Percentiles rank a stretch among this genome's conserved stretches.
These are phyloP conservation scores for Fusarium duplospermum DNA, from an alignment of 2,329 filamentous ascomycete genomes.

Conservation along the genomic window DNA sequence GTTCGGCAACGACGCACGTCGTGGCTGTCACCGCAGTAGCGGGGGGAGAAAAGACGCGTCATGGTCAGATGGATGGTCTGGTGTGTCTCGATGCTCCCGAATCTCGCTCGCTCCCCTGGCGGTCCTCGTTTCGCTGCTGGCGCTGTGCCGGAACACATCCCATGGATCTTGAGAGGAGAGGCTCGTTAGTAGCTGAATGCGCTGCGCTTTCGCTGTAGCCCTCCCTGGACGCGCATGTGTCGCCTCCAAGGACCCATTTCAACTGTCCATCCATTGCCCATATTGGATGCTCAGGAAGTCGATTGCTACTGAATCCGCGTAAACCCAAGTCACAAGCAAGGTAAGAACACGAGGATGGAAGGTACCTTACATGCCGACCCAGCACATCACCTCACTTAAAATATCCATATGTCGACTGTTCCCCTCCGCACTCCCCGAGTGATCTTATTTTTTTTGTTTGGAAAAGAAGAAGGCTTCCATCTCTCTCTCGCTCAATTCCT, in stretches of 20 bases:
- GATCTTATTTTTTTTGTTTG: constrained; percentile 13
- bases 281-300: constrained; percentile 19
- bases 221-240: constrained; percentile 33
- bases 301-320: constrained; percentile 23
- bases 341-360: constrained; percentile 27
- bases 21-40: constrained; percentile 38
- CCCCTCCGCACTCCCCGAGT: constrained; percentile 25
- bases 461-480: constrained; percentile 7
- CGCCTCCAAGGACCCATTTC: constrained; percentile 18
- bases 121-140: neutral
- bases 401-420: constrained; percentile 16
- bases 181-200: neutral
- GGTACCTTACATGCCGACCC: constrained; percentile 10
- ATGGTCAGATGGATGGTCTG: constrained; percentile 35
- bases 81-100: constrained; percentile 36
- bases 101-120: neutral
- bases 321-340: constrained; percentile 29
- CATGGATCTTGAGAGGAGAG: constrained; percentile 3
- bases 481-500: constrained; percentile 21
- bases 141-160: neutral
- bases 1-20: constrained; percentile 32
- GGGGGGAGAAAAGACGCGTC: constrained; percentile 42
- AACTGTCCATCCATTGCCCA: constrained; percentile 31
- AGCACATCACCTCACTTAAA: constrained; percentile 33
- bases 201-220: constrained; percentile 4